A percentile compares a stretch with the other conserved stretches of the same genome.
Evolutionary conservation across 805 yeast species (phyloP).

Genomic region (Candida khao-thaluensis): DNA sequence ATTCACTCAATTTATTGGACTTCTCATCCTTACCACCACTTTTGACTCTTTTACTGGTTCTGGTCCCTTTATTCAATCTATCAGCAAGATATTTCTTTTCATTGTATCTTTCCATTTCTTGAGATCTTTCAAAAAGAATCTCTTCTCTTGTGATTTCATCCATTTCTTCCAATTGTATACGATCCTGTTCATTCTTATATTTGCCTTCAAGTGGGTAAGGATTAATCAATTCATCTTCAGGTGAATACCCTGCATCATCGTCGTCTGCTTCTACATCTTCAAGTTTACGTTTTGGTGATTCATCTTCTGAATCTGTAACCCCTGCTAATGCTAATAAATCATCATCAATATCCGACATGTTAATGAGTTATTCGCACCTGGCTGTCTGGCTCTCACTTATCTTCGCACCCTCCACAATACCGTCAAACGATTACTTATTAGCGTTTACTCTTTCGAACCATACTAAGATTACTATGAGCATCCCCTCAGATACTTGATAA

Average conservation of each 20-base stretch:
- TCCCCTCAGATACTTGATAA: no score
- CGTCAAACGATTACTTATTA: no score
- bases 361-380: not conserved
- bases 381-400: not conserved
- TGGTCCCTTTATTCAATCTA: conserved; percentile 61
- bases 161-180: conserved; percentile 61
- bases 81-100: conserved; percentile 82
- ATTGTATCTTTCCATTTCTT: conserved; percentile 83
- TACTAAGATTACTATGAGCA: no score
- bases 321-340: conserved; percentile 96
- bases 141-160: conserved; percentile 94
- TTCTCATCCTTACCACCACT: conserved; percentile 36
- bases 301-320: conserved; percentile 26
- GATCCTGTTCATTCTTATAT: conserved; percentile 79
- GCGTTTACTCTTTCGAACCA: no score
- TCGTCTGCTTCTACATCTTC: conserved; percentile 24
- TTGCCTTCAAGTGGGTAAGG: conserved; percentile 96
- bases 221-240: conserved; percentile 39
- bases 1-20: conserved; percentile 62
- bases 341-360: conserved; percentile 85
- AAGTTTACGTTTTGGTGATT: conserved; percentile 13
- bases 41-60: conserved; percentile 39
- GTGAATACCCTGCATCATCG: conserved; percentile 20
- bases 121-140: conserved; percentile 86
- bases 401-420: no score